Base-by-base conservation (phyloP, 352 stramenopile species). In the Thraustochytrium sp. region DNA sequence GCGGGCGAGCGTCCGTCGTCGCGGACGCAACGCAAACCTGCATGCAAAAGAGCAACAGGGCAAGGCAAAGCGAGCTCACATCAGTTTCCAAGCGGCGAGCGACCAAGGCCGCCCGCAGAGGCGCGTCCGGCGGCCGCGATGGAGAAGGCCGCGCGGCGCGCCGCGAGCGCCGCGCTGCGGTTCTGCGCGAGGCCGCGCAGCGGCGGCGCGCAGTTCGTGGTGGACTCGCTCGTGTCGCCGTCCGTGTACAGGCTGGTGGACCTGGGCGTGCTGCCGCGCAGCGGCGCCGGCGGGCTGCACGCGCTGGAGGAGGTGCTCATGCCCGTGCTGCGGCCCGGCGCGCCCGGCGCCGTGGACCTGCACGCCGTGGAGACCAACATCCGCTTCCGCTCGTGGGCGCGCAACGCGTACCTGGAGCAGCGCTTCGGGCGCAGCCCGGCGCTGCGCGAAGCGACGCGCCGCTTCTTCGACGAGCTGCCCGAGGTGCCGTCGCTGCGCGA, bases 341-440 rank as follows among this genome's bases (percentile, higher is more conserved):
- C 23, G 26, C 42, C 9, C 23, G 46, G 29, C 2, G 34, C 68
- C 1, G 68, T 80, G 31, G 68, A 80, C 48, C 51, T 80, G 68
- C 68, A 80, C 68, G 68, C 23, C 16, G 68, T 84, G 29, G 75
- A 84, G 49, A 40, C 8, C n/a, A 84, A 84, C 56, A 78, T 84
- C 49, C n/a, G 75, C 18, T 84, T 84, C 29, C 53, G 61, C 11
- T 83, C 55, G 18, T 84, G 55, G 55, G 61, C 84, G 13, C 75
- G 75, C 31, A 44, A 40, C 29, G 55, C 61, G 42, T 84, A 82
- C 59, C 49, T 84, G 21, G 34, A 83, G 59, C 75, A 62, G 42
- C 29, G 61, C 29, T 84, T 84, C 26, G 75, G 61, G 3, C 9
- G 44, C 46, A 55, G 8, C 8, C 44, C 44, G 0, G 23, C 18